A percentile compares a stretch with the other conserved stretches of the same genome.
These are phyloP conservation scores for Metschnikowia kunwiensis DNA, from an alignment of 805 yeast genomes.

Conservation along the genomic window DNA sequence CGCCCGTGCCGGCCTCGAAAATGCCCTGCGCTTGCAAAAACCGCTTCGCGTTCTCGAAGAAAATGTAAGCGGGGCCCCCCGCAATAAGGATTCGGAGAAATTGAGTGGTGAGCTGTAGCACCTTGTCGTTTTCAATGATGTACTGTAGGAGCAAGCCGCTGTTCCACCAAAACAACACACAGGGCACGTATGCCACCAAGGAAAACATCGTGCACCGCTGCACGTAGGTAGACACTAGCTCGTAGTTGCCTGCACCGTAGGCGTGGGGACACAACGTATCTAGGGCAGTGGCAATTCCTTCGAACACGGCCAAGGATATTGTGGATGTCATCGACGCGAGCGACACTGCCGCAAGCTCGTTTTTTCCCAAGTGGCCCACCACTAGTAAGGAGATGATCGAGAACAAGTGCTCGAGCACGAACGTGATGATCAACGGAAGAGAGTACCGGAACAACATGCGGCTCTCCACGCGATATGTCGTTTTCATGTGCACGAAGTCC, in stretches of 20 bases:
- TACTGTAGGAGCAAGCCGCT: conserved; percentile 26
- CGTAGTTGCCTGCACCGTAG: conserved; percentile 42
- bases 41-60: conserved; percentile 40
- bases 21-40: conserved; percentile 47
- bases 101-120: conserved; percentile 30
- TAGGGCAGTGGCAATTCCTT: conserved; percentile 45
- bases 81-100: conserved; percentile 34
- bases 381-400: conserved; percentile 42
- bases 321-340: conserved; percentile 45
- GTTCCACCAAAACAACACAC: conserved; percentile 42
- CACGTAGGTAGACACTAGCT: conserved; percentile 35
- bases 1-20: conserved; percentile 46
- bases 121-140: conserved; percentile 34
- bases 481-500: conserved; percentile 32
- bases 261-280: conserved; percentile 47
- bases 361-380: conserved; percentile 45
- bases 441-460: conserved; percentile 31
- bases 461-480: conserved; percentile 28
- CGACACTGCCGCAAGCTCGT: conserved; percentile 45
- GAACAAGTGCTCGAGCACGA: conserved; percentile 43
- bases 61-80: conserved; percentile 44
- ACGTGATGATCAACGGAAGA: conserved; percentile 40
- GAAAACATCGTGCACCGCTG: conserved; percentile 39
- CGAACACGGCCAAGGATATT: conserved; percentile 43
- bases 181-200: conserved; percentile 35